A percentile compares a stretch with the other conserved stretches of the same genome.
These are phyloP conservation scores for Bonia amplexicaulis DNA, from an alignment of 176 grass and related monocot genomes.

Conservation along the genomic window DNA sequence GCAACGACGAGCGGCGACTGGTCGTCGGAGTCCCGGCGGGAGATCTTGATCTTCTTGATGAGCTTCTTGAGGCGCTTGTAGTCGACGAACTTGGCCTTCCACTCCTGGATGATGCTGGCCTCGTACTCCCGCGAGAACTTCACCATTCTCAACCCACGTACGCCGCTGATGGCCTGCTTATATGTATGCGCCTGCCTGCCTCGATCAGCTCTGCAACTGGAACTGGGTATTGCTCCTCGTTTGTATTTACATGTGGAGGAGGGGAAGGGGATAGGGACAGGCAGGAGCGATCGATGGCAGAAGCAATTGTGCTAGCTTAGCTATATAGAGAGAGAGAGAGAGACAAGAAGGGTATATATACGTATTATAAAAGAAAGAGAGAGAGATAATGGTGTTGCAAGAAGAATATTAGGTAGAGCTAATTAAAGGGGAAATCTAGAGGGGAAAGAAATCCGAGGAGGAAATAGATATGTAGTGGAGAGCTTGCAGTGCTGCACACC, in stretches of 20 bases:
- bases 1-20: neutral
- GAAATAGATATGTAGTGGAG: conserved; percentile 4
- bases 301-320: conserved; percentile 10
- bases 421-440: conserved; percentile 11
- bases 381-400: conserved; percentile 2
- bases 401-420: conserved; percentile 26
- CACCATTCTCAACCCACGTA: conserved; percentile 41
- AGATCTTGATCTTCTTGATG: conserved; percentile 73
- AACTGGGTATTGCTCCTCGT: neutral
- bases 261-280: conserved; percentile 35
- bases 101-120: conserved; percentile 70
- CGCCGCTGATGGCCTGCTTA: neutral
- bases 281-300: conserved; percentile 13
- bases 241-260: neutral
- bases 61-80: conserved; percentile 83
- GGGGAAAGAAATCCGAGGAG: neutral
- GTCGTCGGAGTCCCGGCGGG: conserved; percentile 5
- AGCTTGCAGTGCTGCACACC: conserved; percentile 10
- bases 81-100: conserved; percentile 67
- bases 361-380: neutral
- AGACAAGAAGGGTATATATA: neutral
- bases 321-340: conserved; percentile 14
- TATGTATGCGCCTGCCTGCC: neutral
- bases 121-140: conserved; percentile 95
- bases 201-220: too few relatives aligned